A percentile compares a stretch with the other conserved stretches of the same genome.
Evolutionary conservation across 2,329 filamentous ascomycete genomes (phyloP).

Genomic region (Teratosphaeriaceae sp.): DNA sequence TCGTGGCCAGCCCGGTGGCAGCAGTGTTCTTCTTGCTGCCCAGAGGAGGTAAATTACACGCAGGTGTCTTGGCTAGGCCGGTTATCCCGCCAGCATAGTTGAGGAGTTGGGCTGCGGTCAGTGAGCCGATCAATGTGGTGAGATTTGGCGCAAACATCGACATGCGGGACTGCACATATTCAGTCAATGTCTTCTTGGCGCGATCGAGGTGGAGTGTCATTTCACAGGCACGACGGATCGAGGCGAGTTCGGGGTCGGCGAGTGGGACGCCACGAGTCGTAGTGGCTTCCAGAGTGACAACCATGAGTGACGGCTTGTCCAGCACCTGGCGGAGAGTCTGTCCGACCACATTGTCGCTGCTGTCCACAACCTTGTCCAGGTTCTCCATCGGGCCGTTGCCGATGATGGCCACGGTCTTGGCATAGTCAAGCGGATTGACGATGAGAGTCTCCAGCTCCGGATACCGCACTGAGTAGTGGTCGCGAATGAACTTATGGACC

Average conservation of each 20-base stretch:
- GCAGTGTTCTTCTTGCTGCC: slow-evolving; percentile 82
- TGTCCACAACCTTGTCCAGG: slow-evolving; percentile 72
- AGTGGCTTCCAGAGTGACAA: slow-evolving; percentile 89
- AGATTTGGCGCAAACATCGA: slow-evolving; percentile 92
- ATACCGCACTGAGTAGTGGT: slow-evolving; percentile 91
- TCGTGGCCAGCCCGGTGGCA: slow-evolving; percentile 74
- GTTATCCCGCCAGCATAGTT: slow-evolving; percentile 87
- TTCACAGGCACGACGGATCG: slow-evolving; percentile 71
- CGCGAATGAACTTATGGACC: slow-evolving; percentile 92
- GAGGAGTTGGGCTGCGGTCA: slow-evolving; percentile 93
- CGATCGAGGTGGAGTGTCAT: slow-evolving; percentile 83
- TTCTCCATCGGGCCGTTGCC: slow-evolving; percentile 87
- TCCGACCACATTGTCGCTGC: slow-evolving; percentile 70
- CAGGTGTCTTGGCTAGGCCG: slow-evolving; percentile 82
- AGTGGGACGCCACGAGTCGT: slow-evolving; percentile 78
- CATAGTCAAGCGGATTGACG: slow-evolving; percentile 88
- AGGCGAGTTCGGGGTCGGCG: slow-evolving; percentile 64
- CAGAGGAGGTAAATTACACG: slow-evolving; percentile 86
- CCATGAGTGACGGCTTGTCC: slow-evolving; percentile 87
- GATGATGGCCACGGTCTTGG: slow-evolving; percentile 88
- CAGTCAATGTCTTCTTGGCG: slow-evolving; percentile 78
- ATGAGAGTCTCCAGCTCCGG: slow-evolving; percentile 88
- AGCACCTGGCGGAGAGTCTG: slow-evolving; percentile 71
- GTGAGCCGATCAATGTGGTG: slow-evolving; percentile 80
- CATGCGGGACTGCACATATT: slow-evolving; percentile 97